phyloP scores from a whole-genome alignment of 2,329 filamentous ascomycete genomes.

The Ophiocordyceps unilateralis region DNA sequence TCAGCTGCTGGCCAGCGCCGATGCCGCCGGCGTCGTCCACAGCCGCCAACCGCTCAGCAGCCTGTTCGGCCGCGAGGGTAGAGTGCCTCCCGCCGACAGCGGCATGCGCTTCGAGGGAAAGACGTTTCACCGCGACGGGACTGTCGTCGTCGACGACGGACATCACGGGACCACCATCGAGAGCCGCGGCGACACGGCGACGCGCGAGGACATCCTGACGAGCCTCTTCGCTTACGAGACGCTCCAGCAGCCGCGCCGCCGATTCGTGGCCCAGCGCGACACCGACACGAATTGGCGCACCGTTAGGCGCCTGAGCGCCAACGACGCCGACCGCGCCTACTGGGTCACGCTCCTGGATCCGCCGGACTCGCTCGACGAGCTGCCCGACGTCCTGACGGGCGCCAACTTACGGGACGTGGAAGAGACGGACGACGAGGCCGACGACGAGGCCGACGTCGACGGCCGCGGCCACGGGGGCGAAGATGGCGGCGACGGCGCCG shows the following conservation, averaged over 20 bases:
- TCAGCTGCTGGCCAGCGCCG: slow-evolving; percentile 56
- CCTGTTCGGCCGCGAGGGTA: slow-evolving; percentile 54
- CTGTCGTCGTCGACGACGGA: slow-evolving; percentile 44
- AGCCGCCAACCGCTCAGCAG: slow-evolving; percentile 61
- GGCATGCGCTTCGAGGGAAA: slow-evolving; percentile 47
- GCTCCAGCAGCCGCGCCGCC: slow-evolving; percentile 11
- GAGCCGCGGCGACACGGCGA: slow-evolving; percentile 41
- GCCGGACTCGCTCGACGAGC: slow-evolving; percentile 23
- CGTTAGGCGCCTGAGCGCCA: slow-evolving; percentile 12
- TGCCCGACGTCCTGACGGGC: slow-evolving; percentile 21
- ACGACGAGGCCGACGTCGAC: slow-evolving; percentile 10
- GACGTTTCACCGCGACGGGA: slow-evolving; percentile 41
- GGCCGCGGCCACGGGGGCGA: slow-evolving; percentile 8
- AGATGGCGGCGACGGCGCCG: slow-evolving; percentile 11
- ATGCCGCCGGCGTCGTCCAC: slow-evolving; percentile 59
- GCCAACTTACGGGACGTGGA: slow-evolving; percentile 10
- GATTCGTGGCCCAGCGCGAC: slow-evolving; percentile 13
- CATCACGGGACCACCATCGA: slow-evolving; percentile 38
- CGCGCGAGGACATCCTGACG: slow-evolving; percentile 42
- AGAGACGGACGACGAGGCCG: slow-evolving; percentile 10
- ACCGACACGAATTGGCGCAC: slow-evolving; percentile 19
- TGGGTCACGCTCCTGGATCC: slow-evolving; percentile 27
- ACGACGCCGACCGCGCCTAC: slow-evolving; percentile 20
- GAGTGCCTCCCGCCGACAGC: slow-evolving; percentile 45
- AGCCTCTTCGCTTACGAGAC: slow-evolving; percentile 27